A percentile compares a stretch with the other conserved stretches of the same genome.
Conservation (phyloP, 352 stramenopile genomes). For the Albugo laibachii region DNA sequence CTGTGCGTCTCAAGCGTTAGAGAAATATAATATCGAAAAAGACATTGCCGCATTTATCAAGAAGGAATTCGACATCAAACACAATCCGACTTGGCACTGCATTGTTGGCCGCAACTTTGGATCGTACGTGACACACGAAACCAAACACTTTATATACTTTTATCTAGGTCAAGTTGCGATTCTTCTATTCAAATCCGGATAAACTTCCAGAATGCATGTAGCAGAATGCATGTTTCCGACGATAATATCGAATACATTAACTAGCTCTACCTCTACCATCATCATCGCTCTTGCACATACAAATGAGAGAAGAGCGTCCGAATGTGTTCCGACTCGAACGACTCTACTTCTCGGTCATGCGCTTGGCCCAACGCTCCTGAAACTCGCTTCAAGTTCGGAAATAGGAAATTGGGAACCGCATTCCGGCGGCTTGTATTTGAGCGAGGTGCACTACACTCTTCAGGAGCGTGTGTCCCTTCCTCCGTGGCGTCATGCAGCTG, state of each 20-base stretch:
- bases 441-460: slow-evolving; percentile 20
- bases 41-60: slow-evolving; percentile 88
- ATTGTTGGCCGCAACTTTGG: slow-evolving; percentile 90
- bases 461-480: slow-evolving; percentile 11
- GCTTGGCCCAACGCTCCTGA: slow-evolving; percentile 21
- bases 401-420: slow-evolving; percentile 43
- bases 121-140: slow-evolving; percentile 87
- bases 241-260: too few species aligned
- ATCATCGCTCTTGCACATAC: too few species aligned
- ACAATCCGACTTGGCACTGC: slow-evolving; percentile 88
- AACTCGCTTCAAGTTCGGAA: slow-evolving; percentile 44
- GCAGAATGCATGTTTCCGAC: not conserved
- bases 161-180: slow-evolving; percentile 88
- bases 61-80: slow-evolving; percentile 87
- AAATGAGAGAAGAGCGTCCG: slow-evolving; percentile 20
- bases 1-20: slow-evolving; percentile 93
- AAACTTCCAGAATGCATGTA: slow-evolving; percentile 2
- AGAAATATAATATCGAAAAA: slow-evolving; percentile 99
- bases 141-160: slow-evolving; percentile 91
- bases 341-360: slow-evolving; percentile 17
- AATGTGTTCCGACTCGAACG: slow-evolving; percentile 32
- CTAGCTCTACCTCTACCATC: too few species aligned
- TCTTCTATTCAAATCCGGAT: slow-evolving; percentile 87
- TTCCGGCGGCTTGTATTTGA: slow-evolving; percentile 18
- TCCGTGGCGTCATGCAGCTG: slow-evolving; percentile 46